phyloP scores from a whole-genome alignment of 805 yeast genomes.

The Lipomyces anomalus region DNA sequence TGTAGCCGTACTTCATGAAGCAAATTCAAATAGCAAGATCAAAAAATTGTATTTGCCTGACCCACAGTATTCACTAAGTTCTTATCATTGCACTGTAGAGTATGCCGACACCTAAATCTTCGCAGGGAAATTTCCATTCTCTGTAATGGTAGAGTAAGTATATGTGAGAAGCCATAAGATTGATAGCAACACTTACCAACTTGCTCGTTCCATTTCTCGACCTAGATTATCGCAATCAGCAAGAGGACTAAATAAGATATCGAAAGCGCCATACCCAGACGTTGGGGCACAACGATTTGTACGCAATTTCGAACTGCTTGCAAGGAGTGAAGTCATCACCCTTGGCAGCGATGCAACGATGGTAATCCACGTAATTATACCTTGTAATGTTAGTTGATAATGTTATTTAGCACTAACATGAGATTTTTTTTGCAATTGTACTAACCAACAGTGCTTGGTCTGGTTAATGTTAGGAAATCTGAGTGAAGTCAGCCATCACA shows the following conservation, averaged over 20 bases:
- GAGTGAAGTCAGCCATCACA: not conserved
- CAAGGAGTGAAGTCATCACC: conserved; percentile 99
- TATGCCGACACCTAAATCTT: conserved; percentile 19
- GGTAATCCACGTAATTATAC: conserved; percentile 95
- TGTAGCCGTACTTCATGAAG: too few relatives aligned
- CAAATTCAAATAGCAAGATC: too few relatives aligned
- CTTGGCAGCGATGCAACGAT: conserved; percentile 91
- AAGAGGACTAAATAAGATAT: too few relatives aligned
- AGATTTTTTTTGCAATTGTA: not conserved
- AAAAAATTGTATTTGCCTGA: too few relatives aligned
- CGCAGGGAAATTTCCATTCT: conserved; percentile 28
- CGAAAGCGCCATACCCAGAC: too few relatives aligned
- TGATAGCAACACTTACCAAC: conserved; percentile 31
- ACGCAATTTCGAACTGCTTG: conserved; percentile 87
- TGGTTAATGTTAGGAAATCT: conserved; percentile 96
- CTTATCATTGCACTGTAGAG: too few relatives aligned
- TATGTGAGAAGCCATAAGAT: not conserved
- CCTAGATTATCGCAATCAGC: too few relatives aligned
- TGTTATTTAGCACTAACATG: not conserved
- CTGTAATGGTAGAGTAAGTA: conserved; percentile 11
- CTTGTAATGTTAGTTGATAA: not conserved
- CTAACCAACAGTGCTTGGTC: conserved; percentile 87
- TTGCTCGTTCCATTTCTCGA: conserved; percentile 40
- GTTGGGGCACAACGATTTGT: conserved; percentile 38
- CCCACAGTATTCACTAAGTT: too few relatives aligned